A percentile compares a stretch with the other conserved stretches of the same genome.
phyloP scores from a whole-genome alignment of 1,139 yeast genomes.

The Taphrina deformans region DNA sequence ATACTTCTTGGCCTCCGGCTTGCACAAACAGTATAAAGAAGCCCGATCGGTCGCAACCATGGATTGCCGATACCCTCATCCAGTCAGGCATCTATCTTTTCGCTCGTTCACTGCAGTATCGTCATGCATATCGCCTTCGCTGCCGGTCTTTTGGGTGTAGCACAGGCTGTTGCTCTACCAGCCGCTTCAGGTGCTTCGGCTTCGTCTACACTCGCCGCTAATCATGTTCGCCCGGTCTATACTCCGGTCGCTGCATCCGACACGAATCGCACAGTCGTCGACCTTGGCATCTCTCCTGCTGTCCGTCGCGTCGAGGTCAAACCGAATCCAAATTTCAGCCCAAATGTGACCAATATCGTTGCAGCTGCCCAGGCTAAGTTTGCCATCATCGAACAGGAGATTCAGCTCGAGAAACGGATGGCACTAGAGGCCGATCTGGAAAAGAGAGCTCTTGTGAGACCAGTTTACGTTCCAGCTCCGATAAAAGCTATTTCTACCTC shows the following conservation, averaged over 20 bases:
- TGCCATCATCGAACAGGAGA: slow-evolving; percentile 2
- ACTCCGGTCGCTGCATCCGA: slow-evolving; percentile 23
- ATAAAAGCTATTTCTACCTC: not conserved
- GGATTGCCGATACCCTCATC: not conserved
- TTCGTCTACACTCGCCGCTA: not conserved
- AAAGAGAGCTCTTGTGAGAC: not conserved
- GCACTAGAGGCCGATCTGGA: not conserved
- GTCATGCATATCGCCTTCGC: slow-evolving; percentile 6
- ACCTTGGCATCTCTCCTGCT: slow-evolving; percentile 28
- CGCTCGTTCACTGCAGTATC: no score
- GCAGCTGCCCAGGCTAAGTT: slow-evolving; percentile 23
- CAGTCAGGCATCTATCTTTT: not conserved
- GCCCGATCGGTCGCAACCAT: no score
- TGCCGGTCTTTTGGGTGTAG: not conserved
- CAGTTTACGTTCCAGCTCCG: not conserved
- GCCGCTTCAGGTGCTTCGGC: not conserved
- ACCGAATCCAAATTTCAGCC: slow-evolving; percentile 21
- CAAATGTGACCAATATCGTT: slow-evolving; percentile 19
- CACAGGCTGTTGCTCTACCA: not conserved
- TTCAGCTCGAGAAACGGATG: slow-evolving; percentile 8
- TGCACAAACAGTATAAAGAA: no score
- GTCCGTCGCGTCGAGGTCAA: slow-evolving; percentile 21
- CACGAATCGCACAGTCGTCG: slow-evolving; percentile 12
- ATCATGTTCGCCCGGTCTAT: not conserved
- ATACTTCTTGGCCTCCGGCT: not conserved